Conservation (phyloP, 768 basidiomycete genomes). For the Termitomyces sp. region DNA sequence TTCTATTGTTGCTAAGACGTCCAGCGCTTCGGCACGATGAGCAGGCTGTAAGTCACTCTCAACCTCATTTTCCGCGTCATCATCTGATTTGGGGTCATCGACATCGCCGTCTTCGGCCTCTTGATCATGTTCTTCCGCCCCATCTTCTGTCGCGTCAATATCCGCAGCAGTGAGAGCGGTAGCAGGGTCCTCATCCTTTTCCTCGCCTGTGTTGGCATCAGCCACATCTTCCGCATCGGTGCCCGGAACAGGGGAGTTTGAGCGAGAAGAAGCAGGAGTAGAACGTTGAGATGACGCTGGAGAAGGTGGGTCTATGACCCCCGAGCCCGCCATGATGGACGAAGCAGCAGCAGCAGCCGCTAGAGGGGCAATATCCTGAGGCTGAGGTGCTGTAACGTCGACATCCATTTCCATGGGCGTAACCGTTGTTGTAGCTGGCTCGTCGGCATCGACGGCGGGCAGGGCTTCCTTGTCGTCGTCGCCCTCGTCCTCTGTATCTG, state of each 20-base stretch:
- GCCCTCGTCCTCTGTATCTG: constrained; percentile 14
- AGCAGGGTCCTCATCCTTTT: not conserved
- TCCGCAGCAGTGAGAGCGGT: constrained; percentile 13
- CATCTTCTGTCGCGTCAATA: constrained; percentile 17
- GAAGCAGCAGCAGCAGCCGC: constrained; percentile 35
- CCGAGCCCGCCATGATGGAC: constrained; percentile 45
- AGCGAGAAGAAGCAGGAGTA: constrained; percentile 35
- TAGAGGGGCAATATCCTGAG: constrained; percentile 22
- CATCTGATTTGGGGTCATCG: constrained; percentile 31
- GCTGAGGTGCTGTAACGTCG: constrained; percentile 24
- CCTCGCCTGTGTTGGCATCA: constrained; percentile 12
- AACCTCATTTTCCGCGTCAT: constrained; percentile 40
- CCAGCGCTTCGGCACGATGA: constrained; percentile 83
- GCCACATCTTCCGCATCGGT: constrained; percentile 1
- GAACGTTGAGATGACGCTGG: constrained; percentile 27
- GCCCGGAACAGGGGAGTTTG: constrained; percentile 29
- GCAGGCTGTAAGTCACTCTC: constrained; percentile 75
- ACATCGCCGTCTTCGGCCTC: constrained; percentile 27
- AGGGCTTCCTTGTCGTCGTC: constrained; percentile 26
- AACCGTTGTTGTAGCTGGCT: constrained; percentile 14
- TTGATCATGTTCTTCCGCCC: constrained; percentile 22
- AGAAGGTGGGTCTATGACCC: constrained; percentile 31
- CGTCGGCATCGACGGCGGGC: constrained; percentile 14
- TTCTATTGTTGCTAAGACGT: constrained; percentile 84
- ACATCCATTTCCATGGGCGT: constrained; percentile 20